Evolutionary conservation across 2,329 filamentous ascomycete genomes (phyloP).

Genomic region (Stromatinia cepivora): DNA sequence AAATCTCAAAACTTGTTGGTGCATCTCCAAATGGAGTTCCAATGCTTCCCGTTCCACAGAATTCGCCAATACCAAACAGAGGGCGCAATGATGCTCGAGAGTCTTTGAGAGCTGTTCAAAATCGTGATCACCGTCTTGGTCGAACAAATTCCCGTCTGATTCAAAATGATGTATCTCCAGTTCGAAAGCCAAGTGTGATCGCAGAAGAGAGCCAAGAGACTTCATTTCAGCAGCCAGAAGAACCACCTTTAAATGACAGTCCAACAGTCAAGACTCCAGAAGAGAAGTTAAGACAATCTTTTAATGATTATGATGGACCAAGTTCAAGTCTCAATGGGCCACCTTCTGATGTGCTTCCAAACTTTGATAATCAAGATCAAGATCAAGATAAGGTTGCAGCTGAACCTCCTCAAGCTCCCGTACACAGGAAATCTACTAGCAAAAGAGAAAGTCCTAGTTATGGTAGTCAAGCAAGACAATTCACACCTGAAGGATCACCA

Average conservation of each 20-base stretch:
- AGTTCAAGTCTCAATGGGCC: slow-evolving; percentile 62
- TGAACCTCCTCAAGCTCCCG: slow-evolving; percentile 30
- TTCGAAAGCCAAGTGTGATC: slow-evolving; percentile 59
- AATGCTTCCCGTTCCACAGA: slow-evolving; percentile 81
- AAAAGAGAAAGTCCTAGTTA: slow-evolving; percentile 13
- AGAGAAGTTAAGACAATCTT: slow-evolving; percentile 51
- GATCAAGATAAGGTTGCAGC: slow-evolving; percentile 21
- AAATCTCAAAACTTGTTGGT: slow-evolving; percentile 92
- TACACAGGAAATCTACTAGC: slow-evolving; percentile 23
- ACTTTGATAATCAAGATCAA: slow-evolving; percentile 31
- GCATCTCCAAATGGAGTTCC: slow-evolving; percentile 78
- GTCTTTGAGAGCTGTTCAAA: slow-evolving; percentile 73
- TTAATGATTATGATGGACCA: slow-evolving; percentile 40
- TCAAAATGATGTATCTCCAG: slow-evolving; percentile 59
- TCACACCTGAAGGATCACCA: slow-evolving; percentile 64
- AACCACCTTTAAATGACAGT: slow-evolving; percentile 42
- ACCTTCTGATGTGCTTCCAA: slow-evolving; percentile 51
- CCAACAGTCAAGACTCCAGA: slow-evolving; percentile 55
- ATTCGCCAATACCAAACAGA: slow-evolving; percentile 79
- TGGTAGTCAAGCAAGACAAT: slow-evolving; percentile 51
- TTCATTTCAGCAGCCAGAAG: slow-evolving; percentile 42
- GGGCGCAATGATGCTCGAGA: slow-evolving; percentile 76
- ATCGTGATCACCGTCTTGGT: slow-evolving; percentile 54
- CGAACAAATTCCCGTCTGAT: slow-evolving; percentile 47
- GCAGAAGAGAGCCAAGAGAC: slow-evolving; percentile 51